These are phyloP conservation scores for Eucalyptus tenuipes DNA, from an alignment of 345 rosid species.

Conservation along the genomic window DNA sequence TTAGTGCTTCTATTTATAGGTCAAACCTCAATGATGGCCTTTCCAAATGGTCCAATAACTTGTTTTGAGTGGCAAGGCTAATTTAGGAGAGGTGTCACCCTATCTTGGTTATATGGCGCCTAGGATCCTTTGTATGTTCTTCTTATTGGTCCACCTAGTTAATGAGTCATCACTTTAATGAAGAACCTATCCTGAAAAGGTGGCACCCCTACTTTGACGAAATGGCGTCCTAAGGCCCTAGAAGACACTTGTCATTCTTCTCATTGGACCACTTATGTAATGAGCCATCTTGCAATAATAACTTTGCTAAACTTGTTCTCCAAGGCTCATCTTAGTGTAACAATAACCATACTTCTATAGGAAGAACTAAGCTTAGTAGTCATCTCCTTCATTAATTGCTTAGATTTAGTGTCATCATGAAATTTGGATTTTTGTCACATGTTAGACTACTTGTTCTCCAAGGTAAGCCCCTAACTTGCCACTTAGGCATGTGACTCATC, in stretches of 20 bases:
- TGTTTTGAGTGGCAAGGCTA: not conserved
- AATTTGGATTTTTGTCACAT: too few relatives aligned
- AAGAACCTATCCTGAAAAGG: not conserved
- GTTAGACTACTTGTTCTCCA: not conserved
- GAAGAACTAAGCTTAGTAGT: not conserved
- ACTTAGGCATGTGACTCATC: too few relatives aligned
- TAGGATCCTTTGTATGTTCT: not conserved
- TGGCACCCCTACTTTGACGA: not conserved
- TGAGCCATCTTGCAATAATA: not conserved
- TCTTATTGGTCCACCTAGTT: not conserved
- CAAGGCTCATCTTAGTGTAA: not conserved
- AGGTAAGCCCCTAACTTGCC: not conserved
- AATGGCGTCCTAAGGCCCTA: not conserved
- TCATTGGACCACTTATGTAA: accelerated
- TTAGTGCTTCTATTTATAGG: too few relatives aligned
- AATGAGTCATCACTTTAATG: not conserved
- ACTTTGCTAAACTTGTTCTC: not conserved
- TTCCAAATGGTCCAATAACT: too few relatives aligned
- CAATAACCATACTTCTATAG: not conserved
- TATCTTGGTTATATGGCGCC: too few relatives aligned
- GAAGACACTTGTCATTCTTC: not conserved
- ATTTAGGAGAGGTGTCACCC: not conserved
- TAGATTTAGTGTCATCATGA: too few relatives aligned
- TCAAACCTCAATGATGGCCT: too few relatives aligned
- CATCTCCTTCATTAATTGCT: not conserved